These are phyloP conservation scores for Yarrowia sp. DNA, from an alignment of 805 yeast genomes.

Conservation along the genomic window DNA sequence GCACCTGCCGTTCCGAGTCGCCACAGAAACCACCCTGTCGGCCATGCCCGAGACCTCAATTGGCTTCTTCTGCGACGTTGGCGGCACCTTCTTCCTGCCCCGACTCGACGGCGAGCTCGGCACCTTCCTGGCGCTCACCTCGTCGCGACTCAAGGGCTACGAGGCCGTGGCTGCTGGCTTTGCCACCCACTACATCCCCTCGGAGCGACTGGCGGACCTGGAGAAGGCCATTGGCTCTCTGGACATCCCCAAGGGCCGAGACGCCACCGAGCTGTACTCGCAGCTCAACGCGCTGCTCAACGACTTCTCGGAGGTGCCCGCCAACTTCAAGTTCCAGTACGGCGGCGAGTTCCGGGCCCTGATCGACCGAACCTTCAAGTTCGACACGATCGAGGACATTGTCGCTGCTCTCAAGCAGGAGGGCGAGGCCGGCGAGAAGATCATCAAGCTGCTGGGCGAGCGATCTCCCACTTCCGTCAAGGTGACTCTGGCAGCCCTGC, in stretches of 20 bases:
- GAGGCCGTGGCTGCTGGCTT: conserved; percentile 85
- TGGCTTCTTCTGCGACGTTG: conserved; percentile 96
- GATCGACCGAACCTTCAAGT: conserved; percentile 73
- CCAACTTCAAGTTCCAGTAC: conserved; percentile 61
- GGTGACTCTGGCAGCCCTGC: conserved; percentile 71
- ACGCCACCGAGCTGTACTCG: conserved; percentile 54
- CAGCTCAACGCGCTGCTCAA: conserved; percentile 76
- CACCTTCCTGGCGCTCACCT: conserved; percentile 84
- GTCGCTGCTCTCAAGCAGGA: conserved; percentile 60
- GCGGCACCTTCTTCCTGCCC: conserved; percentile 87
- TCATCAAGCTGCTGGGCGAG: conserved; percentile 61
- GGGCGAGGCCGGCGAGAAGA: conserved; percentile 64
- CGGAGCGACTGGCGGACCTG: conserved; percentile 66
- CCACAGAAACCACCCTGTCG: conserved; percentile 87
- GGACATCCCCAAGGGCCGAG: conserved; percentile 49
- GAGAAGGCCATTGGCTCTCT: conserved; percentile 70
- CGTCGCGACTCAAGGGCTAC: conserved; percentile 74
- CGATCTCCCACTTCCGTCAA: conserved; percentile 84
- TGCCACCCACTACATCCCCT: conserved; percentile 88
- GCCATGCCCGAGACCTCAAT: conserved; percentile 99
- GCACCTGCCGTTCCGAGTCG: conserved; percentile 90
- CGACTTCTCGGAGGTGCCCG: conserved; percentile 76
- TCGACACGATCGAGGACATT: conserved; percentile 60
- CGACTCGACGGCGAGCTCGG: conserved; percentile 84
- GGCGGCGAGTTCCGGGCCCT: conserved; percentile 62